Percentiles rank a stretch among this genome's conserved stretches.
Conservation (phyloP, 2,329 filamentous ascomycete genomes). For the Cercospora sojina region DNA sequence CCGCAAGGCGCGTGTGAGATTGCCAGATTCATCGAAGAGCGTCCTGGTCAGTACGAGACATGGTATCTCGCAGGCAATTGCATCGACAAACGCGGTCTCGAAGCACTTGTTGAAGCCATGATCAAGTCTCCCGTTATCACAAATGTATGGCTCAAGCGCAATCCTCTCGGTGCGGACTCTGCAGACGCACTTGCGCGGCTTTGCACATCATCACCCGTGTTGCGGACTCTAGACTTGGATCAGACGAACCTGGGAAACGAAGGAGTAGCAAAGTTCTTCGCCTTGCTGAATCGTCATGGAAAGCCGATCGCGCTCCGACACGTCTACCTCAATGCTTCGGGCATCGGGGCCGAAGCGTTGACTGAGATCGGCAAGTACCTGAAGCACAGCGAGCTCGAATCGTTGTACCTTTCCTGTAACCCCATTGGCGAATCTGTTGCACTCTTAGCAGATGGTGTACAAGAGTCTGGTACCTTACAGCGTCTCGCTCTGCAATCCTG, state of each 20-base stretch:
- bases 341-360: conserved; percentile 32
- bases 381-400: conserved; percentile 23
- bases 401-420: conserved; percentile 39
- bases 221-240: conserved; percentile 55
- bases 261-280: conserved; percentile 50
- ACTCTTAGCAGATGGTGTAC: conserved; percentile 31
- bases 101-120: conserved; percentile 48
- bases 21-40: conserved; percentile 47
- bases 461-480: conserved; percentile 27
- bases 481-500: conserved; percentile 46
- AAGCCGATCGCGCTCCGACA: conserved; percentile 31
- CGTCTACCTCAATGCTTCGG: conserved; percentile 39
- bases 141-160: conserved; percentile 57
- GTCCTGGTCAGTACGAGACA: conserved; percentile 52
- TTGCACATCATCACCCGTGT: conserved; percentile 44
- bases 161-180: conserved; percentile 48
- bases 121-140: conserved; percentile 47
- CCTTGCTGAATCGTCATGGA: conserved; percentile 26
- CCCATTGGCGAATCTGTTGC: conserved; percentile 34
- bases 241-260: conserved; percentile 53
- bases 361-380: conserved; percentile 35
- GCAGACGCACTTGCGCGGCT: conserved; percentile 47
- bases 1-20: conserved; percentile 50
- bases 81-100: conserved; percentile 48
- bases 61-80: conserved; percentile 59